Conservation (phyloP, 2,329 filamentous ascomycete species). For the Monosporascus sp. region DNA sequence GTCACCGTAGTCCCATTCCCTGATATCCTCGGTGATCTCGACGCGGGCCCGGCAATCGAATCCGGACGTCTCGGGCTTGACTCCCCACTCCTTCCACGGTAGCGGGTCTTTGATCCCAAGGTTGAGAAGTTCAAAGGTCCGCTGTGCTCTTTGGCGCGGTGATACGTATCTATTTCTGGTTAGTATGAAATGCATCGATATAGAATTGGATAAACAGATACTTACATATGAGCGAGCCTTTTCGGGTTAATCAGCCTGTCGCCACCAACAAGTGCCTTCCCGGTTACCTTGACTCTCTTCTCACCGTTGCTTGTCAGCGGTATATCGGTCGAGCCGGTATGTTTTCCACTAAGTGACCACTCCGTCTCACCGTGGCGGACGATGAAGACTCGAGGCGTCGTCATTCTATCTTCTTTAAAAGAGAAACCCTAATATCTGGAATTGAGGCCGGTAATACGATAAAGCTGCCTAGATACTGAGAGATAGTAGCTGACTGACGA, state of each 20-base stretch:
- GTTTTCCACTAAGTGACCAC: conserved; percentile 82
- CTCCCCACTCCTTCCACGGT: conserved; percentile 61
- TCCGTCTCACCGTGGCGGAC: conserved; percentile 91
- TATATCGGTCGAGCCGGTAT: conserved; percentile 84
- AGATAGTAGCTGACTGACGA: no score
- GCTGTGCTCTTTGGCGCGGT: conserved; percentile 76
- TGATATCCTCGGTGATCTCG: conserved; percentile 65
- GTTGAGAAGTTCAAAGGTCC: conserved; percentile 83
- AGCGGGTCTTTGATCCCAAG: conserved; percentile 64
- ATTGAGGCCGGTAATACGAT: no score
- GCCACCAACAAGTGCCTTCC: conserved; percentile 75
- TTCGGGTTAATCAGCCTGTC: conserved; percentile 80
- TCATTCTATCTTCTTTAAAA: conserved; percentile 17
- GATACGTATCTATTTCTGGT: conserved; percentile 66
- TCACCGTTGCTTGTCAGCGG: conserved; percentile 78
- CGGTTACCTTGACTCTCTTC: conserved; percentile 70
- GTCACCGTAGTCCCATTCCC: conserved; percentile 84
- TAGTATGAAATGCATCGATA: not conserved
- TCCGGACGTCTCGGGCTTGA: conserved; percentile 24
- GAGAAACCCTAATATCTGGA: no score
- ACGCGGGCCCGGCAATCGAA: conserved; percentile 55
- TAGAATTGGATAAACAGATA: conserved; percentile 5
- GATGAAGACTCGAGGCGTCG: conserved; percentile 71
- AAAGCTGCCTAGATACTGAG: no score
- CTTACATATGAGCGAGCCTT: conserved; percentile 78